Percentiles rank a stretch among this genome's conserved stretches.
phyloP scores from a whole-genome alignment of 2,329 filamentous ascomycete species.

The Aspergillus fumigatiaffinis region DNA sequence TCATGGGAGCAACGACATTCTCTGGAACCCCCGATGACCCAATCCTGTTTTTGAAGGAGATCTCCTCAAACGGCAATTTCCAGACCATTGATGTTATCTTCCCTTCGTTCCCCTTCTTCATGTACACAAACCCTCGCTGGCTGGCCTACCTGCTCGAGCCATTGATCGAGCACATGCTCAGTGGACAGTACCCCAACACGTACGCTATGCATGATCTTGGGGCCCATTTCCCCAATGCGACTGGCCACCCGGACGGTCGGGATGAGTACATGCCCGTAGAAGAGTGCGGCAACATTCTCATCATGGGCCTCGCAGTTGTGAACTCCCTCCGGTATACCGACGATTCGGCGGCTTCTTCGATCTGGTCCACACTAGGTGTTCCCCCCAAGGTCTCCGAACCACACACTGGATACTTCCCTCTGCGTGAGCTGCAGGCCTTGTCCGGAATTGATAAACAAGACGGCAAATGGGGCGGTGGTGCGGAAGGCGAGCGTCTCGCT shows the following conservation, averaged over 20 bases:
- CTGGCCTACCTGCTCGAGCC: conserved; percentile 75
- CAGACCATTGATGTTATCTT: conserved; percentile 88
- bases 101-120: conserved; percentile 78
- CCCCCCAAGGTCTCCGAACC: conserved; percentile 18
- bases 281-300: conserved; percentile 68
- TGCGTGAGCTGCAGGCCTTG: conserved; percentile 46
- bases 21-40: conserved; percentile 67
- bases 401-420: conserved; percentile 41
- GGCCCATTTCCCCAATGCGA: conserved; percentile 52
- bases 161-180: conserved; percentile 74
- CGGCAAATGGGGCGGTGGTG: conserved; percentile 54
- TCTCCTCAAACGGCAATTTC: conserved; percentile 78
- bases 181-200: conserved; percentile 74
- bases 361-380: conserved; percentile 49
- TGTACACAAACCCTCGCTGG: conserved; percentile 80
- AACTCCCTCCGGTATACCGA: conserved; percentile 67
- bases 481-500: conserved; percentile 54
- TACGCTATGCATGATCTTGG: conserved; percentile 54
- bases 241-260: conserved; percentile 49
- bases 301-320: conserved; percentile 73
- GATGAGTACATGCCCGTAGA: conserved; percentile 58
- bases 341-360: conserved; percentile 53
- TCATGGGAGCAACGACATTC: conserved; percentile 73
- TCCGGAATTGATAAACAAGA: conserved; percentile 58
- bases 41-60: conserved; percentile 78